Evolutionary conservation across 2,329 filamentous ascomycete genomes (phyloP).

Genomic region (Phaeoacremonium minimum): DNA sequence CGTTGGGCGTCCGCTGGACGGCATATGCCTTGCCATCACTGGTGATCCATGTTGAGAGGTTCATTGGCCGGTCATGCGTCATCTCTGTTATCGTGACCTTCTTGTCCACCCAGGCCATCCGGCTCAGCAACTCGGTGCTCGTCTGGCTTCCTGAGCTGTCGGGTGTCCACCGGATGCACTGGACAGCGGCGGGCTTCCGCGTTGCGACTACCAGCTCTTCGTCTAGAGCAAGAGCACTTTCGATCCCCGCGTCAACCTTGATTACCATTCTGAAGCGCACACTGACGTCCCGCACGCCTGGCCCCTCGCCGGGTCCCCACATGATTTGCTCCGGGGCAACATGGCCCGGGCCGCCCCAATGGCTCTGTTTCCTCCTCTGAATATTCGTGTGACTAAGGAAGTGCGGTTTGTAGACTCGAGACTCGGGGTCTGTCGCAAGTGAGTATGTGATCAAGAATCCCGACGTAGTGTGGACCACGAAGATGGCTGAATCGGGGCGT

Average conservation of each 20-base stretch:
- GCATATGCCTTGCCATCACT: conserved; percentile 85
- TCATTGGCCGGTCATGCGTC: conserved; percentile 95
- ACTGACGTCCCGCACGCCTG: conserved; percentile 79
- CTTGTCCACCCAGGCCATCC: conserved; percentile 81
- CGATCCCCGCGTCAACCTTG: conserved; percentile 93
- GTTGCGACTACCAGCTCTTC: conserved; percentile 92
- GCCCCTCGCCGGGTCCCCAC: conserved; percentile 76
- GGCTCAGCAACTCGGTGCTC: conserved; percentile 81
- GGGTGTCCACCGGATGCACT: conserved; percentile 92
- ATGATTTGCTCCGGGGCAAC: conserved; percentile 57
- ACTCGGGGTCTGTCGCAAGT: conserved; percentile 76
- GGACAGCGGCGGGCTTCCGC: conserved; percentile 84
- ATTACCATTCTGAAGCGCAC: conserved; percentile 96
- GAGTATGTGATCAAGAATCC: conserved; percentile 95
- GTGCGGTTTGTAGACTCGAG: conserved; percentile 78
- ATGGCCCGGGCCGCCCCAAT: conserved; percentile 52
- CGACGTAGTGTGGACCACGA: conserved; percentile 80
- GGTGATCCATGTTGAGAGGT: conserved; percentile 87
- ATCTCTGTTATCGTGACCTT: conserved; percentile 75
- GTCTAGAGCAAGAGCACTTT: conserved; percentile 80
- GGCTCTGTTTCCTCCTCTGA: conserved; percentile 57
- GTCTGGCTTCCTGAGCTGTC: conserved; percentile 80
- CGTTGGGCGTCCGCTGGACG: conserved; percentile 64
- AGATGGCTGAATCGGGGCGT: conserved; percentile 85
- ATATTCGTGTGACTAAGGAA: conserved; percentile 66